Conservation (phyloP, 805 yeast species). For the Starmera dryadoides region DNA sequence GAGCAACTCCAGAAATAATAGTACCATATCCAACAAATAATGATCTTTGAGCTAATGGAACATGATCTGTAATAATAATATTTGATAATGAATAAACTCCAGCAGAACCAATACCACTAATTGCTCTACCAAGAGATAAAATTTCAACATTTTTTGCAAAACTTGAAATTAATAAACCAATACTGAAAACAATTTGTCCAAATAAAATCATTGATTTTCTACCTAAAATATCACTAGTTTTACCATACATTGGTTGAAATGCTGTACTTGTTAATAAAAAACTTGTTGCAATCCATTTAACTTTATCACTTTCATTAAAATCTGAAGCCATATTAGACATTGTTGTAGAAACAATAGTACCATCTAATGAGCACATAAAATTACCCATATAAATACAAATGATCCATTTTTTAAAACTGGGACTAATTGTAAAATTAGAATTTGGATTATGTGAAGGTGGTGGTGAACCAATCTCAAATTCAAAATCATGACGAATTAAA, state of each 20-base stretch:
- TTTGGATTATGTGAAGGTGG: too few relatives aligned
- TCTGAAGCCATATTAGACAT: slow-evolving; percentile 54
- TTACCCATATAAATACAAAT: slow-evolving; percentile 36
- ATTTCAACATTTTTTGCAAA: slow-evolving; percentile 34
- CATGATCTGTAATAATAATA: slow-evolving; percentile 49
- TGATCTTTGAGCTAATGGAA: slow-evolving; percentile 45
- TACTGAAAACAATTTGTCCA: slow-evolving; percentile 36
- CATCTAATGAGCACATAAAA: slow-evolving; percentile 49
- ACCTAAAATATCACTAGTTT: slow-evolving; percentile 60
- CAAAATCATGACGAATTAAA: too few relatives aligned
- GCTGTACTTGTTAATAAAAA: slow-evolving; percentile 64
- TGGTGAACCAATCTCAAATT: too few relatives aligned
- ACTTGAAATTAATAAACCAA: slow-evolving; percentile 38
- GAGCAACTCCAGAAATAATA: slow-evolving; percentile 30
- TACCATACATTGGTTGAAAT: slow-evolving; percentile 69
- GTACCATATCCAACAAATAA: slow-evolving; percentile 45
- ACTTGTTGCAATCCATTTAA: slow-evolving; percentile 70
- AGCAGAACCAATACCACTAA: slow-evolving; percentile 55
- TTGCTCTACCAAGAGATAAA: slow-evolving; percentile 41
- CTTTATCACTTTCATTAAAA: slow-evolving; percentile 40
- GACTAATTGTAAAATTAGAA: neutral
- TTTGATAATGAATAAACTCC: slow-evolving; percentile 45
- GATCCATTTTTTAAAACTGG: slow-evolving; percentile 1
- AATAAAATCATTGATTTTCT: slow-evolving; percentile 36
- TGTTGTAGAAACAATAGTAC: slow-evolving; percentile 54